A percentile compares a stretch with the other conserved stretches of the same genome.
phyloP scores from a whole-genome alignment of 1,139 yeast species.

The Kodamaea plutei region DNA sequence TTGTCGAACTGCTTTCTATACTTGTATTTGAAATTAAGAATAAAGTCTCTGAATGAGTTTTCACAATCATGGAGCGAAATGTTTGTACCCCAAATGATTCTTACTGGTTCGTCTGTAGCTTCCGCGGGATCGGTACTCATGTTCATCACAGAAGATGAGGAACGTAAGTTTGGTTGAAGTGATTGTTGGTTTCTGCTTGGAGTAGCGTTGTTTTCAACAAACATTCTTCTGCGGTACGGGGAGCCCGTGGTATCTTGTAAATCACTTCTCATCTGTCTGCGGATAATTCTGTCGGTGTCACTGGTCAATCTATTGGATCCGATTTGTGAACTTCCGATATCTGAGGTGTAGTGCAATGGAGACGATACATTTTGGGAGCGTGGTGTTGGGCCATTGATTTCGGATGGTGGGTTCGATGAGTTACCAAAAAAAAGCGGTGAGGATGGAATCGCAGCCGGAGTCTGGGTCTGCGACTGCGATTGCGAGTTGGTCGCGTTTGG shows the following conservation, averaged over 20 bases:
- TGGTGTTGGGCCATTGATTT: conserved; percentile 19
- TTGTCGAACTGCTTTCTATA: conserved; percentile 64
- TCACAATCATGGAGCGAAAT: conserved; percentile 88
- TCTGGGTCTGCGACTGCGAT: conserved; percentile 32
- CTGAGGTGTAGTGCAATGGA: conserved; percentile 46
- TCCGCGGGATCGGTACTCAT: conserved; percentile 26
- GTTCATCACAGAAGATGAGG: conserved; percentile 26
- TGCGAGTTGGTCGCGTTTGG: conserved; percentile 27
- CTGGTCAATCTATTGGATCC: conserved; percentile 32
- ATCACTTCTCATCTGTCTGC: conserved; percentile 43
- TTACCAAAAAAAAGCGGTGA: conserved; percentile 66
- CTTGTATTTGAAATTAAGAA: conserved; percentile 77
- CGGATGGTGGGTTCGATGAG: conserved; percentile 45
- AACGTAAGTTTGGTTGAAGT: conserved; percentile 5
- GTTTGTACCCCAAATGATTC: conserved; percentile 98
- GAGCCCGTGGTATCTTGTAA: conserved; percentile 41
- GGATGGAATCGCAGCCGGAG: conserved; percentile 47
- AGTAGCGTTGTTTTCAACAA: conserved; percentile 19
- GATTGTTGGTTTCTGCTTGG: conserved; percentile 9
- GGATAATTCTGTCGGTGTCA: conserved; percentile 41
- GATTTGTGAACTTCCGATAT: conserved; percentile 17
- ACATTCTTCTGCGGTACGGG: conserved; percentile 37
- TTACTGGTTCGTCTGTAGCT: conserved; percentile 58
- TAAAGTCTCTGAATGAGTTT: conserved; percentile 72
- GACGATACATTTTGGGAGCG: conserved; percentile 33